Base-by-base conservation (phyloP, 2,329 filamentous ascomycete genomes). In the Ascosphaera aggregata region DNA sequence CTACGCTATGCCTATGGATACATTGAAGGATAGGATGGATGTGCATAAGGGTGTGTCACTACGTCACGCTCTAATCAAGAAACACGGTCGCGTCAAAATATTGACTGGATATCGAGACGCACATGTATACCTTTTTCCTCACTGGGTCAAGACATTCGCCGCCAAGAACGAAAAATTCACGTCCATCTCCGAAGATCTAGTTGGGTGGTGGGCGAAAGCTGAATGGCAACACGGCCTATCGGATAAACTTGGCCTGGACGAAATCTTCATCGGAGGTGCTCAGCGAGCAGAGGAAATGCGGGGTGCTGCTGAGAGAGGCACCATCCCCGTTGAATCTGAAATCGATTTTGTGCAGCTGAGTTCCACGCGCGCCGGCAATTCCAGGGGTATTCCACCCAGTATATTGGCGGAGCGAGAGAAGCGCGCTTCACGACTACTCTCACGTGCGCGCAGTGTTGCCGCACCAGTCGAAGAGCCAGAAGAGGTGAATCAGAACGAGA, bases 201-300 rank as follows among this genome's bases (percentile, higher is more conserved):
- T 95, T 13, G 84, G 85, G 4, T 93, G 81, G 79, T 93, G 85
- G 84, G 81, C 85, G 24, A 95, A 95, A 55, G 74, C 86, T 1
- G 74, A 75, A 40, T 98, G 89, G 89, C 85, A 95, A 55, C 64
- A 69, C 2, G 80, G 81, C 0, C 63, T 94, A 2, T 71, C 70
- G 1, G 71, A 78, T 39, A 94, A 92, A 56, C 65, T 95, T 5
- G 70, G 74, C 1, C 60, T 93, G 39, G 62, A 69, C 38, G 65
- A 76, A 35, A 68, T 86, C 3, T 64, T 89, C 38, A 63, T 67
- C 40, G 50, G 61, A 11, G 22, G 22, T 11, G 22, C 22, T 5
- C 22, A 27, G 22, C 22, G 22, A 5, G 22, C 22, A 7, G 22
- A 27, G 22, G 22, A 27, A 27, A 27, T 27, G 22, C 22, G 11